Evolutionary conservation across 2,329 filamentous ascomycete species (phyloP).

Genomic region (Podosphaera fusca): DNA sequence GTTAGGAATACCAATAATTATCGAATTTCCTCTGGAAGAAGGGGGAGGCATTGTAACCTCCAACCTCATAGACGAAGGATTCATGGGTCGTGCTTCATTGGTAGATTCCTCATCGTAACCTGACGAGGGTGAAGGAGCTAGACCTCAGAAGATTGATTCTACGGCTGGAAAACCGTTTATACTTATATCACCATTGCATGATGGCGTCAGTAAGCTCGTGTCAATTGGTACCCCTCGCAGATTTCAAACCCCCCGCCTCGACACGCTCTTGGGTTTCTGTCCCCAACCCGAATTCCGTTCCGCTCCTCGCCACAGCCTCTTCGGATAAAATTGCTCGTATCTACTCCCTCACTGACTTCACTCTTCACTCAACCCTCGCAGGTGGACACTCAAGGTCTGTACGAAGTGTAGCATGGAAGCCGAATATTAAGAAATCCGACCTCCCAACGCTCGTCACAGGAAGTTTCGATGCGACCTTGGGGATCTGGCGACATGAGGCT

Average conservation of each 20-base stretch:
- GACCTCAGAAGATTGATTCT: too few relatives aligned
- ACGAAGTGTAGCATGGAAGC: conserved; percentile 75
- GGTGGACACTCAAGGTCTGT: conserved; percentile 83
- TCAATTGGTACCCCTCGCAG: conserved; percentile 6
- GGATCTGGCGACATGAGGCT: conserved; percentile 39
- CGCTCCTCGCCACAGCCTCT: conserved; percentile 72
- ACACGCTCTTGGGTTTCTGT: conserved; percentile 67
- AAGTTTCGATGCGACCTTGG: conserved; percentile 82
- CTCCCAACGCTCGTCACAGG: conserved; percentile 55
- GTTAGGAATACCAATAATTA: too few relatives aligned
- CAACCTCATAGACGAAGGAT: too few relatives aligned
- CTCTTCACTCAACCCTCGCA: conserved; percentile 53
- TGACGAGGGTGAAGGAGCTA: too few relatives aligned
- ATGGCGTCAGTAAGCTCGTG: background rate
- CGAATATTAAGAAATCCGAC: conserved; percentile 23
- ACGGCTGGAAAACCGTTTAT: too few relatives aligned
- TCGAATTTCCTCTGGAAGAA: too few relatives aligned
- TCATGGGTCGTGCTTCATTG: too few relatives aligned
- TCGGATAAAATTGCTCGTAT: conserved; percentile 69
- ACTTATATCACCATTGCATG: background rate
- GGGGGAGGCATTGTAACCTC: too few relatives aligned
- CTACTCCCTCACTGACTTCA: conserved; percentile 66
- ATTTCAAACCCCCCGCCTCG: conserved; percentile 27
- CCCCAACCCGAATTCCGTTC: conserved; percentile 58
- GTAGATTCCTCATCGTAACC: too few relatives aligned